A percentile compares a stretch with the other conserved stretches of the same genome.
Conservation (phyloP, 2,329 filamentous ascomycete genomes). For the Fusarium begoniae region DNA sequence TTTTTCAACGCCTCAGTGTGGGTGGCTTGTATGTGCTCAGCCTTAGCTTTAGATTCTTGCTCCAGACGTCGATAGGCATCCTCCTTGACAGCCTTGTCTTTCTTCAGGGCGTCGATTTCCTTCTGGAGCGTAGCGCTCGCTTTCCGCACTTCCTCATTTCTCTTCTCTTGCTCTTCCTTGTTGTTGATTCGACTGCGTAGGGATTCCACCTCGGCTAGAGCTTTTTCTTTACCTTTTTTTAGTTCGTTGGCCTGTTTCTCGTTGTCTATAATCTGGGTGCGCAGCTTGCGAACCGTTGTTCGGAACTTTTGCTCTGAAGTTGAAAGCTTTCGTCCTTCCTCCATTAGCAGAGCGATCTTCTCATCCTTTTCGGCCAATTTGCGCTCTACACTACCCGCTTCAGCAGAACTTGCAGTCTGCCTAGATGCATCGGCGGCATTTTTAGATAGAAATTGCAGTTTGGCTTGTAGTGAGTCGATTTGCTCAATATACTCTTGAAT, state of each 20-base stretch:
- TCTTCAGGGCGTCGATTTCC: slow-evolving; percentile 54
- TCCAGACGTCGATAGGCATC: slow-evolving; percentile 74
- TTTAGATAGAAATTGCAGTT: slow-evolving; percentile 86
- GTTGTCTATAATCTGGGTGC: slow-evolving; percentile 69
- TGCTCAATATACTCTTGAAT: slow-evolving; percentile 84
- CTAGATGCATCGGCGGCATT: slow-evolving; percentile 81
- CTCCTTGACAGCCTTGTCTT: slow-evolving; percentile 66
- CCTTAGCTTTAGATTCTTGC: slow-evolving; percentile 73
- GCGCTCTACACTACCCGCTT: slow-evolving; percentile 74
- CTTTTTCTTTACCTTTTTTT: slow-evolving; percentile 67
- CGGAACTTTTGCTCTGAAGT: slow-evolving; percentile 87
- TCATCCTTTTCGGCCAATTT: slow-evolving; percentile 90
- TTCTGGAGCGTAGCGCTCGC: slow-evolving; percentile 61
- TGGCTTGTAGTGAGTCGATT: slow-evolving; percentile 91
- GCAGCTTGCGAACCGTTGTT: slow-evolving; percentile 83
- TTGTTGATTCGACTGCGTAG: slow-evolving; percentile 59
- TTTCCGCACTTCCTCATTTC: slow-evolving; percentile 58
- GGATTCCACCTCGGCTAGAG: slow-evolving; percentile 58
- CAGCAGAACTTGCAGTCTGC: slow-evolving; percentile 69
- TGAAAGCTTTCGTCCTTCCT: slow-evolving; percentile 90
- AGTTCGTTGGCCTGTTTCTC: slow-evolving; percentile 72
- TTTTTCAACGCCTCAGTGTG: slow-evolving; percentile 74
- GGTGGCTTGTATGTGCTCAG: slow-evolving; percentile 70
- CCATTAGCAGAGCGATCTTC: slow-evolving; percentile 87
- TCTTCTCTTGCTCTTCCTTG: slow-evolving; percentile 65